phyloP scores from a whole-genome alignment of 2,329 filamentous ascomycete species.

The Gaeumannomyces tritici region DNA sequence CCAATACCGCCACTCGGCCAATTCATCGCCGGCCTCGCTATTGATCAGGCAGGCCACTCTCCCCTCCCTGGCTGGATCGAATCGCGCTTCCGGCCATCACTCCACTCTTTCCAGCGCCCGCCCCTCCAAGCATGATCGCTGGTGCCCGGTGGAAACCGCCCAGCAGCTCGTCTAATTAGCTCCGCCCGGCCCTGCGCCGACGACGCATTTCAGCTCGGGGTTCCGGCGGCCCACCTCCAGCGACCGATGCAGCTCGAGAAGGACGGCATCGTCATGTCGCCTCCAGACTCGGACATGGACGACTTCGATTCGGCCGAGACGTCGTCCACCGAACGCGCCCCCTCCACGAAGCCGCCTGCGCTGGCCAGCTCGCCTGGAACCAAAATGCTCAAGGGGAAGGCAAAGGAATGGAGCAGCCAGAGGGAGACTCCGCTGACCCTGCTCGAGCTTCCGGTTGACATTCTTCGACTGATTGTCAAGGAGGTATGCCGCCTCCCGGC shows the following conservation, averaged over 20 bases:
- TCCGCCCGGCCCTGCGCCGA: neutral
- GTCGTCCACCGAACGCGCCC: neutral
- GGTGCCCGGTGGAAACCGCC: neutral
- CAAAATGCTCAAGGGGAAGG: slow-evolving; percentile 44
- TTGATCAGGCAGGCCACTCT: neutral
- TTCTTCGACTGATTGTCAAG: slow-evolving; percentile 69
- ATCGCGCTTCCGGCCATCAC: neutral
- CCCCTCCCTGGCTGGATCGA: neutral
- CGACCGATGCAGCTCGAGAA: neutral
- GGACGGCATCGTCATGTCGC: slow-evolving; percentile 4
- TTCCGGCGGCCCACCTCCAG: neutral
- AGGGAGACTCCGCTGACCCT: slow-evolving; percentile 51
- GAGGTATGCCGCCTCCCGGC: slow-evolving; percentile 41
- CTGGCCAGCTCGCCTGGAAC: slow-evolving; percentile 17
- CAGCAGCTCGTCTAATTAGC: slow-evolving; percentile 2
- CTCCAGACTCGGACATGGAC: neutral
- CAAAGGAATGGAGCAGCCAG: slow-evolving; percentile 59
- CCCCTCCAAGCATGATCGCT: neutral
- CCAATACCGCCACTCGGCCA: neutral
- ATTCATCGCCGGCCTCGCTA: too few species aligned
- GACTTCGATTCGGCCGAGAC: neutral
- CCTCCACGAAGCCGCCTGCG: slow-evolving; percentile 6
- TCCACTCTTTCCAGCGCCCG: neutral
- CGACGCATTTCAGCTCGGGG: neutral
- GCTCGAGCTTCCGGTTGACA: slow-evolving; percentile 68